phyloP scores from a whole-genome alignment of 805 yeast genomes.

The Candida pseudofarinosa region DNA sequence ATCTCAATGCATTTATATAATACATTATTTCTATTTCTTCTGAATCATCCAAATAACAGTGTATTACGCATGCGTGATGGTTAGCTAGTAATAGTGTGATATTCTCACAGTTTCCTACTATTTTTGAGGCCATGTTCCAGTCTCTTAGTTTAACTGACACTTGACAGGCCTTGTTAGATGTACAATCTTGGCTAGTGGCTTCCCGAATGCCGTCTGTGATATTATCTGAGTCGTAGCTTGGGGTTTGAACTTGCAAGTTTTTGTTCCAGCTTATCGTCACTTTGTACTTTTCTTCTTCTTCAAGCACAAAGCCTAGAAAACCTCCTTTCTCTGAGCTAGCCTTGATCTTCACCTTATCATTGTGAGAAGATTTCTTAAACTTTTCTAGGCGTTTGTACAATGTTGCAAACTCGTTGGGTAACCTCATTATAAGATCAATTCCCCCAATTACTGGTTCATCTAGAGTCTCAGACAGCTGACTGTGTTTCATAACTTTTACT shows the following conservation, averaged over 20 bases:
- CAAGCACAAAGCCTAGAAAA: slow-evolving; percentile 46
- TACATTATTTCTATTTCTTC: slow-evolving; percentile 64
- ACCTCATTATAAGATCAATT: slow-evolving; percentile 54
- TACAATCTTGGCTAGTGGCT: neutral
- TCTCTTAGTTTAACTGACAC: slow-evolving; percentile 55
- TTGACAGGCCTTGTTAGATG: slow-evolving; percentile 16
- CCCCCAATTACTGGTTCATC: slow-evolving; percentile 59
- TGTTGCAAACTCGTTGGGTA: slow-evolving; percentile 45
- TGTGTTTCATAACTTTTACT: slow-evolving; percentile 54
- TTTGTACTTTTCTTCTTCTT: slow-evolving; percentile 50
- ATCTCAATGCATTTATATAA: slow-evolving; percentile 37
- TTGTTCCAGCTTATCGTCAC: slow-evolving; percentile 61
- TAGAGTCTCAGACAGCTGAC: slow-evolving; percentile 46
- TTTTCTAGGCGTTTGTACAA: slow-evolving; percentile 63
- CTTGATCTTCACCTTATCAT: slow-evolving; percentile 45
- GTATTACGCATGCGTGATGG: slow-evolving; percentile 57
- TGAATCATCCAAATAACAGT: slow-evolving; percentile 61
- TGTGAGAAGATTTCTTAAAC: slow-evolving; percentile 43
- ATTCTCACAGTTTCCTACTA: slow-evolving; percentile 59
- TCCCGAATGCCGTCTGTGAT: neutral
- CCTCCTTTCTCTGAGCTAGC: slow-evolving; percentile 47
- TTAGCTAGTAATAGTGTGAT: slow-evolving; percentile 57
- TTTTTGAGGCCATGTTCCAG: slow-evolving; percentile 63
- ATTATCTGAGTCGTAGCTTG: slow-evolving; percentile 6
- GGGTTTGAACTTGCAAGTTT: slow-evolving; percentile 41